These are phyloP conservation scores for Talaromyces sp. DNA, from an alignment of 2,329 filamentous ascomycete species.

Conservation along the genomic window DNA sequence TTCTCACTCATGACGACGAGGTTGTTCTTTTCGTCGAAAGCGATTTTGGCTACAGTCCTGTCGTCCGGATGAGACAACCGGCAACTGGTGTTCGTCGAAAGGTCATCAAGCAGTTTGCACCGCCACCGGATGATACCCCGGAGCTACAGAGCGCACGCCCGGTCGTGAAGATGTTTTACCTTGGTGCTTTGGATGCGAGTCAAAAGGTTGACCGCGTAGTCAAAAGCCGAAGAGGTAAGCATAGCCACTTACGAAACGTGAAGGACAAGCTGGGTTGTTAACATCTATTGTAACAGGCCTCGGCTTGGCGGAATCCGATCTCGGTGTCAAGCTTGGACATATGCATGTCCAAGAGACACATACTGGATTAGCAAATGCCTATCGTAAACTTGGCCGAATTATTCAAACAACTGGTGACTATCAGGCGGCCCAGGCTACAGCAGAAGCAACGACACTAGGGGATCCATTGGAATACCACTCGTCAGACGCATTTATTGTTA, in stretches of 20 bases:
- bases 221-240: conserved; percentile 77
- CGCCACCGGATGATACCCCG: conserved; percentile 92
- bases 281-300: conserved; percentile 55
- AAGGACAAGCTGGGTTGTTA: conserved; percentile 15
- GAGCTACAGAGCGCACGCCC: conserved; percentile 87
- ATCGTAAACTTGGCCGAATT: conserved; percentile 89
- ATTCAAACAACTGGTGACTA: conserved; percentile 92
- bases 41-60: conserved; percentile 95
- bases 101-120: conserved; percentile 96
- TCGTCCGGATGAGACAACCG: conserved; percentile 92
- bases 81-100: conserved; percentile 93
- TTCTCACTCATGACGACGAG: conserved; percentile 91
- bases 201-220: conserved; percentile 95
- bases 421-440: conserved; percentile 92
- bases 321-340: conserved; percentile 80
- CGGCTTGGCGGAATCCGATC: conserved; percentile 85
- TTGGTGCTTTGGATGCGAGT: conserved; percentile 92
- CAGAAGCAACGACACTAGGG: conserved; percentile 88
- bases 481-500: conserved; percentile 93
- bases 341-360: conserved; percentile 91
- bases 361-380: conserved; percentile 78
- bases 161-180: conserved; percentile 89
- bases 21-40: conserved; percentile 98
- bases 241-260: not conserved
- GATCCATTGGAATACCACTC: conserved; percentile 95